Conservation (phyloP, 2,329 filamentous ascomycete genomes). For the Periconia digitata region DNA sequence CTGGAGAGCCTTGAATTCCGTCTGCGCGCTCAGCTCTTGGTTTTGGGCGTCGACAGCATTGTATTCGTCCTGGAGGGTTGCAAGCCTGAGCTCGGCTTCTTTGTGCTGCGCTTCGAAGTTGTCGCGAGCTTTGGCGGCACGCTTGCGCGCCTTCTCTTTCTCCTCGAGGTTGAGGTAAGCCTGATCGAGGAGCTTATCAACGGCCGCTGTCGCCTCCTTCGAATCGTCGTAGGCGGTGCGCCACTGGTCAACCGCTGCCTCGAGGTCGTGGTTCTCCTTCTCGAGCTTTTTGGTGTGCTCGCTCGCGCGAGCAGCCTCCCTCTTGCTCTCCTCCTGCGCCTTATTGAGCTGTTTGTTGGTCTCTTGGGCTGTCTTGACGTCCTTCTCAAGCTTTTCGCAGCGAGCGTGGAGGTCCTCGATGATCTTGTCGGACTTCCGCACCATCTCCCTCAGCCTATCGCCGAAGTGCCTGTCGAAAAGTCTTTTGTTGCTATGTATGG, state of each 20-base stretch:
- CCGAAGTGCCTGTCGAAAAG: no score
- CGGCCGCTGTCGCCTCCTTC: neutral
- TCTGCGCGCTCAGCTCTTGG: slow-evolving; percentile 10
- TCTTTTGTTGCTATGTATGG: no score
- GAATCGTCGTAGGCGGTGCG: slow-evolving; percentile 4
- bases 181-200: slow-evolving; percentile 4
- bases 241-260: neutral
- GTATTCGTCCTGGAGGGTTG: slow-evolving; percentile 15
- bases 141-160: neutral
- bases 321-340: neutral
- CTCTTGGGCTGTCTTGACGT: neutral
- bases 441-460: no score
- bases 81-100: slow-evolving; percentile 10
- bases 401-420: neutral
- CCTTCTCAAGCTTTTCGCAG: neutral
- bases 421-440: neutral
- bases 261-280: neutral
- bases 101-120: slow-evolving; percentile 3
- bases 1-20: slow-evolving; percentile 7
- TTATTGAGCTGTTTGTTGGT: neutral
- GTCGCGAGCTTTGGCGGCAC: slow-evolving; percentile 6
- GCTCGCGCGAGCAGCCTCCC: slow-evolving; percentile 1
- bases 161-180: slow-evolving; percentile 11
- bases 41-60: slow-evolving; percentile 6
- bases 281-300: slow-evolving; percentile 2